Conservation (phyloP, 2,329 filamentous ascomycete genomes). For the Colletotrichum sp. region DNA sequence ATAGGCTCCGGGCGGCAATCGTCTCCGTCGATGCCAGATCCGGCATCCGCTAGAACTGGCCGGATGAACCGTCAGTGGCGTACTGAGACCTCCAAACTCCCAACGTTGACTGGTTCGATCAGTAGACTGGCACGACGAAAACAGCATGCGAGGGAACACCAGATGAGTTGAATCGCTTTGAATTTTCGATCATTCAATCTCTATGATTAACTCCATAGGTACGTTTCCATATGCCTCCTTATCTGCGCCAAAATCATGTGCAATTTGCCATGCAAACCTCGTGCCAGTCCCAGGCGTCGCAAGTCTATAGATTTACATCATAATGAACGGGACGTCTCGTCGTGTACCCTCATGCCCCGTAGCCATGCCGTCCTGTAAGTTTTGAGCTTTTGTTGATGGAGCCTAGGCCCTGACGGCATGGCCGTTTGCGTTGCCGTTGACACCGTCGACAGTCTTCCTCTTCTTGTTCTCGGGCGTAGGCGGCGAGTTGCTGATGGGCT, state of each 20-base stretch:
- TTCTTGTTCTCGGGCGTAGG: constrained; percentile 28
- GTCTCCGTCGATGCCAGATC: not conserved
- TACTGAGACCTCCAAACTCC: not conserved
- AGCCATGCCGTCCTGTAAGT: not conserved
- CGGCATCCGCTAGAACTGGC: not conserved
- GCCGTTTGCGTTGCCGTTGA: constrained; percentile 14
- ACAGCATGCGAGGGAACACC: not conserved
- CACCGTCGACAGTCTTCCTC: constrained; percentile 19
- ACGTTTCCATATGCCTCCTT: not conserved
- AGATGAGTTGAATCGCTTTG: not conserved
- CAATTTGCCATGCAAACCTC: constrained; percentile 1
- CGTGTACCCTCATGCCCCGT: not conserved
- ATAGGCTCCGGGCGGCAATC: not conserved
- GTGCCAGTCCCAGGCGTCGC: not conserved
- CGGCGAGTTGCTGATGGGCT: constrained; percentile 38
- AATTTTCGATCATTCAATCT: not conserved
- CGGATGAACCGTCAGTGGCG: not conserved
- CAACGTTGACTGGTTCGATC: not conserved
- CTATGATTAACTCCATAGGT: constrained; percentile 1
- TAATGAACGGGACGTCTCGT: not conserved
- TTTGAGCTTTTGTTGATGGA: not conserved
- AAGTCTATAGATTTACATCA: not conserved
- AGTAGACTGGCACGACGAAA: not conserved
- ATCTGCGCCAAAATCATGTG: constrained; percentile 12
- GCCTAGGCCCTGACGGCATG: not conserved